Base-by-base conservation (phyloP, 2,329 filamentous ascomycete genomes). In the Epichloe hybrida region DNA sequence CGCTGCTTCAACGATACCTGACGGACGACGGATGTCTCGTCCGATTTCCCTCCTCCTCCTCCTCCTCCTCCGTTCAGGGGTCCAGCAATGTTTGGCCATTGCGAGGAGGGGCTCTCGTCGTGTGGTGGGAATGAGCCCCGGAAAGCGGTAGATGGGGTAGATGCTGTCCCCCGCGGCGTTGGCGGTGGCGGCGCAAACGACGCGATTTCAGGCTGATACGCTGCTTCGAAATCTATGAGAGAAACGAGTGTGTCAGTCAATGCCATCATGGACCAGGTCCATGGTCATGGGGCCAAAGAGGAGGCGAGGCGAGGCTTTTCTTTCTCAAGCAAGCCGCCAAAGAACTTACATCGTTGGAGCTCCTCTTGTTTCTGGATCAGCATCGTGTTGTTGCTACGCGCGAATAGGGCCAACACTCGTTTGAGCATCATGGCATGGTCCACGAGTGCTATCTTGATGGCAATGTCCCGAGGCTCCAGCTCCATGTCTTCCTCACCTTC, bases 361-460 rank as follows among this genome's bases (percentile, higher is more conserved):
- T 85, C 80, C 60, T 79, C 75, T 35, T 78, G 71, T 42, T 70
- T 72, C 54, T 67, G 72, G 58, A 66, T 72, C 64, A 78, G 80
- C 66, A 70, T 75, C 65, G 72, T 79, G 65, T 77, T 80, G 39
- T 67, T 76, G 70, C 75, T 81, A 65, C 77, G 80, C 52, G 76
- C 75, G 65, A 88, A 87, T 58, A 82, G 74, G 4, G 74, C 74
- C 55, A 97, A 68, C 59, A 88, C 91, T 56, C 88, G 82, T 69
- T 91, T 89, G 59, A 97, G 81, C 65, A 88, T 83, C 53, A 95
- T 77, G 3, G 88, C 88, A 65, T 97, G 90, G 61, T 97, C 93
- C 41, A 95, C 77, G 35, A 97, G 75, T 0, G 88, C 86, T 64
- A 90, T 86, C 61, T 84, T 85, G 56, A 97, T 81, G 1, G 89